These are phyloP conservation scores for Fusarium stilboides DNA, from an alignment of 2,329 filamentous ascomycete genomes.

Conservation along the genomic window DNA sequence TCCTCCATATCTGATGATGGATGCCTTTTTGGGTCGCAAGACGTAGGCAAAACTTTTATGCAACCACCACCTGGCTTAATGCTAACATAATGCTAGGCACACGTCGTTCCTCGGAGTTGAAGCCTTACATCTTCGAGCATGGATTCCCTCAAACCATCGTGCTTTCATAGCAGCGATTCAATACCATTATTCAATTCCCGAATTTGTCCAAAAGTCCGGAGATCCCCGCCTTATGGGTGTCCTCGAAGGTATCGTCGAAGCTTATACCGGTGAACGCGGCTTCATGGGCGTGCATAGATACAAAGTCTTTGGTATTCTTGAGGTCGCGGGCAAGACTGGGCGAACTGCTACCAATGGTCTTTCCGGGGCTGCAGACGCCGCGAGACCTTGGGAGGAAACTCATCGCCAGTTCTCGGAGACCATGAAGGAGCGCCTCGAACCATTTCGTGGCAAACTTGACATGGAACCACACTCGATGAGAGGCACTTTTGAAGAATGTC, in stretches of 20 bases:
- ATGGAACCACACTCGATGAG: slow-evolving; percentile 69
- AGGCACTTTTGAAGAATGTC: slow-evolving; percentile 69
- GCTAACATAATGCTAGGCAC: slow-evolving; percentile 47
- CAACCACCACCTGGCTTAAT: slow-evolving; percentile 38
- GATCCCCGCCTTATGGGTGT: slow-evolving; percentile 67
- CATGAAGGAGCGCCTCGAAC: slow-evolving; percentile 43
- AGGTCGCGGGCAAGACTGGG: slow-evolving; percentile 68
- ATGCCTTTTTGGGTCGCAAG: slow-evolving; percentile 67
- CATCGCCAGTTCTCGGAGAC: slow-evolving; percentile 42
- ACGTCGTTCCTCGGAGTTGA: slow-evolving; percentile 66
- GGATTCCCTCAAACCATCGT: slow-evolving; percentile 68
- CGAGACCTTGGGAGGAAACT: slow-evolving; percentile 42
- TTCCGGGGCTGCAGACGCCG: slow-evolving; percentile 60
- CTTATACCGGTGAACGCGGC: slow-evolving; percentile 68
- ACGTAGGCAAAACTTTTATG: slow-evolving; percentile 36
- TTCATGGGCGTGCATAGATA: slow-evolving; percentile 72
- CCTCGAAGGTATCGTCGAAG: slow-evolving; percentile 68
- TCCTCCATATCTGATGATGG: slow-evolving; percentile 68
- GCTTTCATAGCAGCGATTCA: slow-evolving; percentile 70
- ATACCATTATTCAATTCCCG: slow-evolving; percentile 68
- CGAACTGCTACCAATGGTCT: slow-evolving; percentile 67
- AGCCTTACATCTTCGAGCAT: slow-evolving; percentile 67
- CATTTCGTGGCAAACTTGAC: slow-evolving; percentile 61
- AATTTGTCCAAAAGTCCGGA: slow-evolving; percentile 66
- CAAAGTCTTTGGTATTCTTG: slow-evolving; percentile 70